phyloP scores from a whole-genome alignment of 345 rosid genomes.

The Gossypium thurberi region DNA sequence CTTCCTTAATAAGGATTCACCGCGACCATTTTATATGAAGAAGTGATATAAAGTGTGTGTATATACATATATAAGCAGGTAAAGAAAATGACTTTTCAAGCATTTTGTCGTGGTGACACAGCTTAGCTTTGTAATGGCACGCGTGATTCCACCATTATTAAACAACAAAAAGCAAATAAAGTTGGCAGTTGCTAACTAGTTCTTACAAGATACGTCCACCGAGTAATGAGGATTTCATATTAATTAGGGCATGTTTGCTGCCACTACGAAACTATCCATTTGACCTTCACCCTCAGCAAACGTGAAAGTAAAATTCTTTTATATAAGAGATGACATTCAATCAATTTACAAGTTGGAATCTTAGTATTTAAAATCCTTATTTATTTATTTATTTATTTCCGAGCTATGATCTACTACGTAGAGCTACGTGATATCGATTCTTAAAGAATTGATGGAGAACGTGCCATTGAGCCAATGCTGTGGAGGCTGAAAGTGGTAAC shows the following conservation, averaged over 20 bases:
- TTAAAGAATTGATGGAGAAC: background rate
- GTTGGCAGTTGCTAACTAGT: background rate
- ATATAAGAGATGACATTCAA: too few species aligned
- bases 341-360: too few species aligned
- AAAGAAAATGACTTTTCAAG: background rate
- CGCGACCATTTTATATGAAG: background rate
- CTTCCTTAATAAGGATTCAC: background rate
- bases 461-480: conserved; percentile 16
- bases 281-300: too few species aligned
- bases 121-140: background rate
- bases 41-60: background rate
- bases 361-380: too few species aligned
- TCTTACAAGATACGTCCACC: background rate
- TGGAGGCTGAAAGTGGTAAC: conserved; percentile 13
- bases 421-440: too few species aligned
- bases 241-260: background rate
- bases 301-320: too few species aligned
- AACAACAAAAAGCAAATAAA: background rate
- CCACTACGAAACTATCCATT: too few species aligned
- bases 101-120: background rate
- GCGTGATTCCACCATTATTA: background rate
- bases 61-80: background rate
- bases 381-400: too few species aligned
- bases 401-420: too few species aligned
- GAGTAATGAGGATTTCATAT: background rate